Base-by-base conservation (phyloP, 1,284 basidiomycete species). In the Gymnopus androsaceus region DNA sequence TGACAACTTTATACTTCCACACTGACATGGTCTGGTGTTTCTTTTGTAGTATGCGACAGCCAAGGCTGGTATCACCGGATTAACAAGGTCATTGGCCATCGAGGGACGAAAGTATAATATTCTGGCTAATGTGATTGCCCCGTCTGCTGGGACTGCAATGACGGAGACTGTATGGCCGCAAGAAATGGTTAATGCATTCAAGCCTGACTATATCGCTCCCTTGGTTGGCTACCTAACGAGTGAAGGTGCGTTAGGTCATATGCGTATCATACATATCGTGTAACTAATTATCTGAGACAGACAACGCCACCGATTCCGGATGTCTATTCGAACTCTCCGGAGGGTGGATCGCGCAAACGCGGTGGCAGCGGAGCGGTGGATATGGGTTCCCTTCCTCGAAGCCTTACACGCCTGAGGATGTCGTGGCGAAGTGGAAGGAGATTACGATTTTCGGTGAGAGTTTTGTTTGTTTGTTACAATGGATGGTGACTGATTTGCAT, bases 151-250 rank as follows among this genome's bases (percentile, higher is more conserved):
- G 31, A 94, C 92, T 23, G 90, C 91, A 19, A 95, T 95, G 94
- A 95, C 92, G 8, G 83, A 82, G 63, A 94, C 92, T 1, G 73
- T 95, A 65, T 93, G 92, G 88, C 84, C 90, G 17, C 85, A 92
- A 71, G 94, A 97, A 70, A 92, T 95, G 88, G 87, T 98, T 34
- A 88, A 97, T 60, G 92, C 92, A 12, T 94, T 96, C 82, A 95
- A 89, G 86, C 94, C 96, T 46, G 95, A 98, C 66, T 97, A 80
- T 65, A 86, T 99, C 56, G 94, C 96, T 2, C 88, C 97, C 17
- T 71, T 98, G 49, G 94, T 98, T 25, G 95, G 93, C 4, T 99
- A 90, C 73, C 82, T 99, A 27, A 88, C 85, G 9, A 95, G 92
- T 68, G 84, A 89, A 71, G 82, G 83, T 82, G 55, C 54, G 66